Evolutionary conservation across 2,329 filamentous ascomycete genomes (phyloP), one percentile per base, ranked within the genome.

Genomic region (Ceratocystis cacaofunesta): DNA sequence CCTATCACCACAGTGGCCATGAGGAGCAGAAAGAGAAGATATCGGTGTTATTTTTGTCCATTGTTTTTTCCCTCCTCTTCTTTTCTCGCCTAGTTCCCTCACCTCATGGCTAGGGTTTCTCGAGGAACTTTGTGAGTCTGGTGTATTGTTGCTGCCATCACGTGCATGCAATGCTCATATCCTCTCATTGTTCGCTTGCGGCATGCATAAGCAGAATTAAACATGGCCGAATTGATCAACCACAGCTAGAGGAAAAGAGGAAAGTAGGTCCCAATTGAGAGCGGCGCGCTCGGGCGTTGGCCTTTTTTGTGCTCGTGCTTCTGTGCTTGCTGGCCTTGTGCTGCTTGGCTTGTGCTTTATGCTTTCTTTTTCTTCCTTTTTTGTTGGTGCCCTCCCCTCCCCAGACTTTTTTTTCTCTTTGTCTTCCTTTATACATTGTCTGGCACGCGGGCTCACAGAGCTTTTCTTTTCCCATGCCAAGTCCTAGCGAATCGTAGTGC

Each of bases 351-450:
- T 52, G 55, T 58, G 55, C 55, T 58, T 58, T 58, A 58, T 58
- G 55, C 55, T 58, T 58, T 58, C 55, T 58, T 58, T 58, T 58
- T 58, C 52, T 32, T 57, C 28, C 52, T 30, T n/a, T 57, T n/a
- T 15, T 41, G 36, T 5, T 15, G 36, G 36, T 41, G 36, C 36
- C 3, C 36, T 41, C 36, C 10, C 55, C 28, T 36, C 52, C 25
- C 55, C 25, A 36, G 55, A 58, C 55, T 32, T 58, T 58, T 10
- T 12, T 28, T 19, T 3, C 25, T 58, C 55, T 58, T 58, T 58
- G 55, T 58, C 55, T 58, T 58, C 55, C 55, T 58, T 32, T 32
- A 30, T 19, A 36, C 55, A 58, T 58, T 58, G 55, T 58, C 28
- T 58, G 3, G 28, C 55, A 58, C 55, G 55, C 55, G 55, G 55